Evolutionary conservation across 2,329 filamentous ascomycete genomes (phyloP), one percentile per base, ranked within the genome.

Genomic region (Exophiala lecanii-corni): DNA sequence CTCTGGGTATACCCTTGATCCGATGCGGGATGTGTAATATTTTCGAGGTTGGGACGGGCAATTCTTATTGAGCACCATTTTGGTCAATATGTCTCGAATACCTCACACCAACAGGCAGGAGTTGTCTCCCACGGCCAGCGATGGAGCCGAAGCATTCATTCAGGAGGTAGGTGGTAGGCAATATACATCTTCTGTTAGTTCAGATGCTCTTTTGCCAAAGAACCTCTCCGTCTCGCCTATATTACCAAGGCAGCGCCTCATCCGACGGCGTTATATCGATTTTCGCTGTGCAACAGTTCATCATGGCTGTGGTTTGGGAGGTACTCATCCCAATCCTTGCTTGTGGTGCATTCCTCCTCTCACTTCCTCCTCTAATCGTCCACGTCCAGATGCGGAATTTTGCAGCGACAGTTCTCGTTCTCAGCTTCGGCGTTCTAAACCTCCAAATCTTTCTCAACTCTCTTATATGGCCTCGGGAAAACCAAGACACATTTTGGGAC

Each of bases 311-410:
- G 6, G 7, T 26, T 7, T 50, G 47, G 17, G 20, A 13, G 38
- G 28, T 51, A 16, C n/a, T 47, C 3, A 21, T 49, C 20, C 26
- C 42, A 17, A 18, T 41, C 21, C 35, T 50, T n/a, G 32, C 50
- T 36, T 16, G 51, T 5, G 20, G 47, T 10, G 39, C 42, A 3
- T 48, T 43, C 20, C 25, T 56, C 17, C 21, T 45, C 17, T 48
- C 43, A 13, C 25, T 54, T 25, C 69, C 77, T 5, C 78, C 81
- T 2, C 60, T 84, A 41, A 58, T 73, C 41, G 76, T 80, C 67
- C 81, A 85, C 58, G 66, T 72, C 46, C 70, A 70, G 39, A 77
- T 80, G 51, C 69, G 70, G 44, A 86, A 85, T 59, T 64, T 82
- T 39, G 72, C 78, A 9, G 75, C 78, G 5, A 69, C 71, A 13